Evolutionary conservation across 345 rosid species (phyloP).

Genomic region (Microthlaspi erraticum): DNA sequence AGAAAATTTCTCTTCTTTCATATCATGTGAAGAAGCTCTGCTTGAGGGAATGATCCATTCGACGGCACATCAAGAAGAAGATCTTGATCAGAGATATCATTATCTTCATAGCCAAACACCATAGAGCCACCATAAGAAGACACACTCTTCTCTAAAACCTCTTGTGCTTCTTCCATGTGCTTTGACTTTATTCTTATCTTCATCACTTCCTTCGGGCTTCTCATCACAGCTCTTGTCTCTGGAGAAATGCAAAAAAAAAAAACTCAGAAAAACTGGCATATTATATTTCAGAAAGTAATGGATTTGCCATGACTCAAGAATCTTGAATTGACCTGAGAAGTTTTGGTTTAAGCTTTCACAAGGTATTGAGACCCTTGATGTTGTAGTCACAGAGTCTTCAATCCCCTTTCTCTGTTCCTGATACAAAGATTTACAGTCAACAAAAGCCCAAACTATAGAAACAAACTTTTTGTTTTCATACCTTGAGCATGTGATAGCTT

Average conservation of each 20-base stretch:
- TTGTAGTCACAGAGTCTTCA: conserved; percentile 48
- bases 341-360: conserved; percentile 59
- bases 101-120: conserved; percentile 58
- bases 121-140: conserved; percentile 68
- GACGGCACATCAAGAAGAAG: conserved; percentile 86
- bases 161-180: conserved; percentile 55
- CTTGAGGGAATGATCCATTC: conserved; percentile 84
- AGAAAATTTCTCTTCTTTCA: conserved; percentile 28
- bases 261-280: conserved; percentile 34
- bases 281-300: not conserved
- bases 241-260: conserved; percentile 38
- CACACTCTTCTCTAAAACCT: conserved; percentile 60
- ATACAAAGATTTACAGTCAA: conserved; percentile 36
- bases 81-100: conserved; percentile 62
- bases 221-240: conserved; percentile 63
- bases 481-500: conserved; percentile 68
- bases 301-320: conserved; percentile 16
- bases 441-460: conserved; percentile 26
- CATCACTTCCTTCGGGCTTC: conserved; percentile 65
- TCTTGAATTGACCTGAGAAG: conserved; percentile 60
- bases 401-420: conserved; percentile 54
- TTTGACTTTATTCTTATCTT: conserved; percentile 47
- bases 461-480: conserved; percentile 26
- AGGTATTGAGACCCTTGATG: conserved; percentile 53
- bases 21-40: conserved; percentile 74